These are phyloP conservation scores for Allomyces arbusculus DNA, from an alignment of 192 early-diverging fungal genomes.

Conservation along the genomic window DNA sequence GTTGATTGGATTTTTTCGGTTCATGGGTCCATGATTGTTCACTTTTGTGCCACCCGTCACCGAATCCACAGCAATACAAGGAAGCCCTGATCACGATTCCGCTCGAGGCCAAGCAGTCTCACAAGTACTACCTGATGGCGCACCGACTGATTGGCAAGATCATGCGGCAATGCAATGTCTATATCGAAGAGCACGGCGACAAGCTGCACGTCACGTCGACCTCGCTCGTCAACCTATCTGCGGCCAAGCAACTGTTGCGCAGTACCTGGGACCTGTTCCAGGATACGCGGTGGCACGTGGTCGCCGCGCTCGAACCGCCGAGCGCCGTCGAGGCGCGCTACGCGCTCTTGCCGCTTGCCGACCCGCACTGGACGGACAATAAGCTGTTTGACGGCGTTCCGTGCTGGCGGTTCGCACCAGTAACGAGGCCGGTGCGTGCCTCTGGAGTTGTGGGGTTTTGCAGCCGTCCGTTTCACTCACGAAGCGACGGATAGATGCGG, in stretches of 20 bases:
- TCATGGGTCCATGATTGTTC: neutral
- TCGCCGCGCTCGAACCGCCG: neutral
- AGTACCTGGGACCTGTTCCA: neutral
- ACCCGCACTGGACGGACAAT: neutral
- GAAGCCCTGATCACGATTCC: neutral
- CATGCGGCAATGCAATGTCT: neutral
- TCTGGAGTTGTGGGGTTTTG: neutral
- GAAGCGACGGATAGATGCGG: neutral
- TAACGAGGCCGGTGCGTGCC: neutral
- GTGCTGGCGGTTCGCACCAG: neutral
- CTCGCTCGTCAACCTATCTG: neutral
- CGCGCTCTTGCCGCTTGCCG: neutral
- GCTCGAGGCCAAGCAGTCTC: neutral
- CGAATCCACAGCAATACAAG: neutral
- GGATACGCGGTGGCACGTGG: neutral
- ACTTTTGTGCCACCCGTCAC: neutral
- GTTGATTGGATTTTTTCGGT: neutral
- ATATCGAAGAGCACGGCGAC: neutral
- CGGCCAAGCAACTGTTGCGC: neutral
- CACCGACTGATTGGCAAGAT: neutral
- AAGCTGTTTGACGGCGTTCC: neutral
- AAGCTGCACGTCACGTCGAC: neutral
- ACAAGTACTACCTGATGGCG: neutral
- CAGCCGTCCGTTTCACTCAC: neutral
- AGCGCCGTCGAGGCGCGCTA: neutral